These are phyloP conservation scores for Suillus ampliporus DNA, from an alignment of 768 basidiomycete species.

Conservation along the genomic window DNA sequence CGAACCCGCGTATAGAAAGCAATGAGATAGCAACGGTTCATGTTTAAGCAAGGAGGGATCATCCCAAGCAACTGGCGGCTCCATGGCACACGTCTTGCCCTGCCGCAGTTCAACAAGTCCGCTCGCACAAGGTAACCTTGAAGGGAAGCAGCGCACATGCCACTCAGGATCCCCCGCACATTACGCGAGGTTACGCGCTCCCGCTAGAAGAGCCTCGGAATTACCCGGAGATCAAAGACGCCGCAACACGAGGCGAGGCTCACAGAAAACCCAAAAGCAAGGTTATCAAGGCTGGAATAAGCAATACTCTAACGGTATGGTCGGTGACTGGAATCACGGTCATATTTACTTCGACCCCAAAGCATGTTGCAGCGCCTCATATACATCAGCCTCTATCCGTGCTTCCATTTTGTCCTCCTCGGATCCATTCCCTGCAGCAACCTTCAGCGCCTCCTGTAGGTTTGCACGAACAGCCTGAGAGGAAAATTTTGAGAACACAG, in stretches of 20 bases:
- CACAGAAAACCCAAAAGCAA: background rate
- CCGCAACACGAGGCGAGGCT: background rate
- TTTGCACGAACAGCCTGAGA: slow-evolving; percentile 86
- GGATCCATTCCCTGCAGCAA: slow-evolving; percentile 80
- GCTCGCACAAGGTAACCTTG: background rate
- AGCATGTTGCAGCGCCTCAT: slow-evolving; percentile 92
- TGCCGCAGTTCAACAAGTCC: background rate
- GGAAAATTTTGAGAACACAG: slow-evolving; percentile 14
- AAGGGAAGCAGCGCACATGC: background rate
- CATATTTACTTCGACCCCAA: slow-evolving; percentile 54
- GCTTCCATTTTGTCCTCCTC: slow-evolving; percentile 96
- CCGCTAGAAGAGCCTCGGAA: background rate
- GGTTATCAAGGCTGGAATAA: slow-evolving; percentile 3
- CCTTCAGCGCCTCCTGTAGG: slow-evolving; percentile 86
- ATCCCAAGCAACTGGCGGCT: slow-evolving; percentile 19
- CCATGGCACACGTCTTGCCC: slow-evolving; percentile 17
- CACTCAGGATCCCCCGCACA: background rate
- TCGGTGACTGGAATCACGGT: slow-evolving; percentile 11
- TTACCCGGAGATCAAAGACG: slow-evolving; percentile 3
- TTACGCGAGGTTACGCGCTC: background rate
- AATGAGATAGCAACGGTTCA: slow-evolving; percentile 22
- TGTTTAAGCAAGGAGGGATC: slow-evolving; percentile 28
- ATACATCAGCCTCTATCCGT: slow-evolving; percentile 93
- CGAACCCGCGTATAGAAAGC: background rate
- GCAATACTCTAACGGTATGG: slow-evolving; percentile 20